Conservation (phyloP, 257 asterid species). For the Apocynum venetum region DNA sequence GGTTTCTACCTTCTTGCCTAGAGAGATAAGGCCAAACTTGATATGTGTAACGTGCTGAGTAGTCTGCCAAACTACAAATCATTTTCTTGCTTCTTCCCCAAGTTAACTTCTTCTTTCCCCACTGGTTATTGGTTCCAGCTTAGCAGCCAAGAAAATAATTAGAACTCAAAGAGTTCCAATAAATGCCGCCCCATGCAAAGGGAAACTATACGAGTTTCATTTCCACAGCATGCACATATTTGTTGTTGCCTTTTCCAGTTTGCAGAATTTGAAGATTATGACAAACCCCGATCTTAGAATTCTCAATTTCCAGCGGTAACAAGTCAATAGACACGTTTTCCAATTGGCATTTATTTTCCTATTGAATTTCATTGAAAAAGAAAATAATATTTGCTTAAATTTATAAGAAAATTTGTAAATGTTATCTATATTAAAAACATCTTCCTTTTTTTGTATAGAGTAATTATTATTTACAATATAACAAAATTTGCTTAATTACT, state of each 20-base stretch:
- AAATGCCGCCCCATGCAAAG: background rate
- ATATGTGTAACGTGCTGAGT: background rate
- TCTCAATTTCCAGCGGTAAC: background rate
- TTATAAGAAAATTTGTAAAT: too few species aligned
- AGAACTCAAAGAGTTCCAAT: background rate
- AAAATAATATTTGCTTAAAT: background rate
- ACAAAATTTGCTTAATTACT: too few species aligned
- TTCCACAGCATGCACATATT: background rate
- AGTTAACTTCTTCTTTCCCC: background rate
- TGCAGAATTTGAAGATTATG: background rate
- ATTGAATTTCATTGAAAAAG: background rate
- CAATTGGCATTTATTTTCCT: background rate
- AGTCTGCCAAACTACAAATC: background rate
- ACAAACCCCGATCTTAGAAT: background rate
- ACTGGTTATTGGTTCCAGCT: background rate
- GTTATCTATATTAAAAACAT: too few species aligned
- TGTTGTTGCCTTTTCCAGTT: background rate
- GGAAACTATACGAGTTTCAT: background rate
- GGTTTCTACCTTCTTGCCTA: background rate
- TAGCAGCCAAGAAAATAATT: background rate
- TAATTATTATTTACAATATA: too few species aligned
- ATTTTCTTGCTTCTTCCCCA: background rate
- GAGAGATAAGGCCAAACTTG: too few species aligned
- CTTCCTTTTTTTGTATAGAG: too few species aligned
- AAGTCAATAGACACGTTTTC: background rate